A percentile compares a stretch with the other conserved stretches of the same genome.
Conservation (phyloP, 108 stramenopile species). For the Conticribra guillardii region DNA sequence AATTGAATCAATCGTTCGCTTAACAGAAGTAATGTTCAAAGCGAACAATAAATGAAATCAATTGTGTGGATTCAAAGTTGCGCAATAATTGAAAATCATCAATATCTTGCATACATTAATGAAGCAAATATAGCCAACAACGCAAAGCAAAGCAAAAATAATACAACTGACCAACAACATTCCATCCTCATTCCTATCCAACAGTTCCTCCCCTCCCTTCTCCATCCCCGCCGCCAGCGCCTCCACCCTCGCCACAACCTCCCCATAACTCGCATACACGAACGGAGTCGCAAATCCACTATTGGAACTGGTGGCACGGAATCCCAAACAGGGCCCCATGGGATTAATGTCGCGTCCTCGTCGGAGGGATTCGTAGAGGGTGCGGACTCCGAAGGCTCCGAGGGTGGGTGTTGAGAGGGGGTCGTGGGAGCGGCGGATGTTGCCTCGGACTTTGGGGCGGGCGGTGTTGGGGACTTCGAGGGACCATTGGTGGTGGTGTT, state of each 20-base stretch:
- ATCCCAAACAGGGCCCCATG: constrained; percentile 82
- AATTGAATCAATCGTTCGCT: too few species aligned
- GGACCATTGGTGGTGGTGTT: constrained; percentile 39
- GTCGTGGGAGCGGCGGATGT: constrained; percentile 52
- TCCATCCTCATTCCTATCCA: constrained; percentile 69
- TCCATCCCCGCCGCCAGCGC: constrained; percentile 82
- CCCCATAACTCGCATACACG: constrained; percentile 82
- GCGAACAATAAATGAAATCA: not conserved
- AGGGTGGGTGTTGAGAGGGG: constrained; percentile 64
- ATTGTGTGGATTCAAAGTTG: not conserved
- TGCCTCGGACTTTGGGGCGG: constrained; percentile 30
- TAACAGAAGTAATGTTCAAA: too few species aligned
- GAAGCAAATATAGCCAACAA: not conserved
- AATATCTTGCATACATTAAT: not conserved
- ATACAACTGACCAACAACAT: constrained; percentile 55
- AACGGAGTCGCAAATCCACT: constrained; percentile 85
- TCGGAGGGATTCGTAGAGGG: constrained; percentile 84
- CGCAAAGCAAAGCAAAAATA: too few species aligned
- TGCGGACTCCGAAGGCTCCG: constrained; percentile 66
- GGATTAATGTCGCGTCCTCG: constrained; percentile 76
- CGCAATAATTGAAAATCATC: too few species aligned
- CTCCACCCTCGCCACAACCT: constrained; percentile 76
- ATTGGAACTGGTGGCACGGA: constrained; percentile 65
- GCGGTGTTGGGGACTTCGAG: constrained; percentile 39
- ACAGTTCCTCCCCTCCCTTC: constrained; percentile 46